These are phyloP conservation scores for Tylopilus plumbeoviolaceoides DNA, from an alignment of 768 basidiomycete species.

Conservation along the genomic window DNA sequence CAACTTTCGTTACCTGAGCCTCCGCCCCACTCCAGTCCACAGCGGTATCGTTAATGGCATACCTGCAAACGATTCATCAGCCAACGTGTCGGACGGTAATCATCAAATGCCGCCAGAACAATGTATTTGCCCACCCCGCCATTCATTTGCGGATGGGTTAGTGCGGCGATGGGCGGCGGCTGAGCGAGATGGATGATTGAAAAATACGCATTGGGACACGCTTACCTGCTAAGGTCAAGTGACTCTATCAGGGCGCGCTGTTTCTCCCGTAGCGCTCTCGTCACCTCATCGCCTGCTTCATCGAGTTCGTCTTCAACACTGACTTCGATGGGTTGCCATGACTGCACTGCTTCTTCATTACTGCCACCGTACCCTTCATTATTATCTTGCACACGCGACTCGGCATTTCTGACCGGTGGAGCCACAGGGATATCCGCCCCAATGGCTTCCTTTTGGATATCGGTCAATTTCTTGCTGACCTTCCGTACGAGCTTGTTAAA, in stretches of 20 bases:
- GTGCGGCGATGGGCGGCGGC: slow-evolving; percentile 6
- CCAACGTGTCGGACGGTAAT: background rate
- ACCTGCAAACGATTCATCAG: slow-evolving; percentile 38
- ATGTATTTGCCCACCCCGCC: background rate
- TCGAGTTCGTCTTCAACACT: slow-evolving; percentile 66
- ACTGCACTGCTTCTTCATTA: slow-evolving; percentile 1
- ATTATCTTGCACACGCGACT: slow-evolving; percentile 15
- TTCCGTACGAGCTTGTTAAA: slow-evolving; percentile 90
- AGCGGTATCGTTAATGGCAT: slow-evolving; percentile 65
- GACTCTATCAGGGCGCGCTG: slow-evolving; percentile 87
- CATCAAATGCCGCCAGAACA: background rate
- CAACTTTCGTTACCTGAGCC: slow-evolving; percentile 62
- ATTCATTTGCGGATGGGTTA: background rate
- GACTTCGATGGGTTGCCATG: slow-evolving; percentile 44
- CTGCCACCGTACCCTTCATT: slow-evolving; percentile 6
- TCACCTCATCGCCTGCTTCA: slow-evolving; percentile 69
- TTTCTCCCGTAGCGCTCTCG: slow-evolving; percentile 52
- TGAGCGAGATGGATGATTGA: background rate
- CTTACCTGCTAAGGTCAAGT: slow-evolving; percentile 85
- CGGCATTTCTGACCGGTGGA: slow-evolving; percentile 21
- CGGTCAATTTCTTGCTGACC: slow-evolving; percentile 67
- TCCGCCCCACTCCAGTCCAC: slow-evolving; percentile 77
- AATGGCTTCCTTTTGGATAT: slow-evolving; percentile 77
- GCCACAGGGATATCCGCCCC: slow-evolving; percentile 55
- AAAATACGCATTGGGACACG: slow-evolving; percentile 6